These are phyloP conservation scores for Vitis hybrid DNA, from an alignment of 177 flowering plant species.

Conservation along the genomic window DNA sequence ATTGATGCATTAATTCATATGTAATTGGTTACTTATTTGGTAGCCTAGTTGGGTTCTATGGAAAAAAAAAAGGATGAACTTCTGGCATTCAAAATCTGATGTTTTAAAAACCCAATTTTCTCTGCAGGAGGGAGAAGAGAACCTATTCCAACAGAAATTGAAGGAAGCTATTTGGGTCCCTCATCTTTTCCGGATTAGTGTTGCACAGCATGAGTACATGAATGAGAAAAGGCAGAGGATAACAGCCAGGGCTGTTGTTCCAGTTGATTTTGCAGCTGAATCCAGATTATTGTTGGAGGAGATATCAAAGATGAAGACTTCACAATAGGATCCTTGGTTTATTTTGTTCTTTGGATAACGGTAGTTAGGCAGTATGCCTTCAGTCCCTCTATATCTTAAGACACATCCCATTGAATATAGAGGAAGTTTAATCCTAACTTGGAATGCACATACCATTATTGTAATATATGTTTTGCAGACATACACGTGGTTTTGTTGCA, in stretches of 20 bases:
- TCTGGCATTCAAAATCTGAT: neutral
- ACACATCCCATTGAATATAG: no score
- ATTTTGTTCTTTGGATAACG: neutral
- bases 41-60: neutral
- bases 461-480: no score
- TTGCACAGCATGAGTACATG: constrained; percentile 69
- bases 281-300: constrained; percentile 71
- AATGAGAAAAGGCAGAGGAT: constrained; percentile 86
- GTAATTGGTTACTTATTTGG: no score
- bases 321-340: constrained; percentile 8
- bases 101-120: neutral
- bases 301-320: constrained; percentile 55
- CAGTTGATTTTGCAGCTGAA: constrained; percentile 83
- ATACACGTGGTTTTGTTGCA: no score
- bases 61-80: neutral
- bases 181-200: constrained; percentile 71
- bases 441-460: no score
- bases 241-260: constrained; percentile 58
- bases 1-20: no score
- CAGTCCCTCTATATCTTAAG: no score
- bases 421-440: no score
- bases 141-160: constrained; percentile 43
- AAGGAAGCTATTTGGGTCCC: constrained; percentile 81
- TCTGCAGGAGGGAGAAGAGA: constrained; percentile 39
- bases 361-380: no score